Percentiles rank a stretch among this genome's conserved stretches.
Conservation (phyloP, 2,329 filamentous ascomycete genomes). For the Diaporthe citrichinensis region DNA sequence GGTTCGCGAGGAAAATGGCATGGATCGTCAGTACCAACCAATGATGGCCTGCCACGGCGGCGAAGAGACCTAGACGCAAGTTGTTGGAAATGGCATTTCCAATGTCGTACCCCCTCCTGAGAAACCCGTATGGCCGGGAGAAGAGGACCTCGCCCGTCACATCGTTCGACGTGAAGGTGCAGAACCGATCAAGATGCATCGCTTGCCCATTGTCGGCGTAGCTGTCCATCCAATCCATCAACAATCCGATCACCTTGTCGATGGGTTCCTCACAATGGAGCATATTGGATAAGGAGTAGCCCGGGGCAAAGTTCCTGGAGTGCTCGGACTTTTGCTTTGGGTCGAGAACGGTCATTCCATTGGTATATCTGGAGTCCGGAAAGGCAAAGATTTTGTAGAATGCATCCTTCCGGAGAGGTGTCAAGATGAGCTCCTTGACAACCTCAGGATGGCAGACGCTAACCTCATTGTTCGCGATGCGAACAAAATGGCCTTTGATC, state of each 20-base stretch:
- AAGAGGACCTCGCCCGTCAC: conserved; percentile 50
- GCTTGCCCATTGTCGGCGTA: conserved; percentile 35
- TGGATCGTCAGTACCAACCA: conserved; percentile 44
- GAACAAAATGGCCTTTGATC: conserved; percentile 52
- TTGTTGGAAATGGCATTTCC: conserved; percentile 47
- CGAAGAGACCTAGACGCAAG: conserved; percentile 39
- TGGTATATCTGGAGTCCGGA: conserved; percentile 57
- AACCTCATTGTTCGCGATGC: conserved; percentile 59
- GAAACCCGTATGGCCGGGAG: conserved; percentile 48
- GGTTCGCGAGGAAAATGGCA: conserved; percentile 46
- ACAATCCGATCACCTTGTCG: conserved; percentile 38
- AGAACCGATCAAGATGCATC: conserved; percentile 44
- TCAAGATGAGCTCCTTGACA: conserved; percentile 56
- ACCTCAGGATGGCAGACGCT: conserved; percentile 59
- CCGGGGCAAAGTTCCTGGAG: conserved; percentile 50
- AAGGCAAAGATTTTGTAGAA: conserved; percentile 54
- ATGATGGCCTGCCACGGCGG: conserved; percentile 43
- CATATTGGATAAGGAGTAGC: conserved; percentile 51
- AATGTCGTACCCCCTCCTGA: conserved; percentile 49
- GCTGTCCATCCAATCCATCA: conserved; percentile 43
- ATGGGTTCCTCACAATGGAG: conserved; percentile 42
- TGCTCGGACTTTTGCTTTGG: conserved; percentile 51
- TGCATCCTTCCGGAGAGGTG: conserved; percentile 52
- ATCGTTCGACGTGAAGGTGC: conserved; percentile 50
- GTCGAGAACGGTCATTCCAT: conserved; percentile 56